These are phyloP conservation scores for Fraxinus platypoda DNA, from an alignment of 305 asterid species.

Conservation along the genomic window DNA sequence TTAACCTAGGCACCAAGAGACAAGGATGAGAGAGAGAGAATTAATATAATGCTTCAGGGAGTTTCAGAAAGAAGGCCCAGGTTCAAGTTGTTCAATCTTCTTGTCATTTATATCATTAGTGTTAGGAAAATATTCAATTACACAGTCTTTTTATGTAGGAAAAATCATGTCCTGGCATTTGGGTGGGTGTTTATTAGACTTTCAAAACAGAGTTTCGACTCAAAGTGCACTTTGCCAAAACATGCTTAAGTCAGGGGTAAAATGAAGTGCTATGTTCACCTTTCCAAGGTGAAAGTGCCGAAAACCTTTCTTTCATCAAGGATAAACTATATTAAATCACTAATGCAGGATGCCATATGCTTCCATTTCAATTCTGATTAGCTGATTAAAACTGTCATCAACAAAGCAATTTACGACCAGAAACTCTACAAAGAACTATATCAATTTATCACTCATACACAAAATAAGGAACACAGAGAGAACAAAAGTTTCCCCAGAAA, in stretches of 20 bases:
- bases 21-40: neutral
- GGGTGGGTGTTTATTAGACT: neutral
- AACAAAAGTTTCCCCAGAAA: neutral
- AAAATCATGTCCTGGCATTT: neutral
- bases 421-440: neutral
- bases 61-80: neutral
- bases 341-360: neutral
- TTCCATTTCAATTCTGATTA: neutral
- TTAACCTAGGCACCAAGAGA: neutral
- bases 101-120: neutral
- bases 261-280: neutral
- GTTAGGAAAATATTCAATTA: neutral
- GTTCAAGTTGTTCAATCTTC: neutral
- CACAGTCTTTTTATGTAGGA: neutral
- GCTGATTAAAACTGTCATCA: neutral
- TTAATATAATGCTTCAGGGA: neutral
- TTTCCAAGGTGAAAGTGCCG: neutral
- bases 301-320: neutral
- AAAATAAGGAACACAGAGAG: neutral
- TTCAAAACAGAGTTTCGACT: neutral
- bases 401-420: neutral
- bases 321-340: neutral
- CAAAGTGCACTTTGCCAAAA: neutral
- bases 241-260: neutral
- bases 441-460: neutral